Conservation (phyloP, 345 rosid species). For the Passiflora organensis region DNA sequence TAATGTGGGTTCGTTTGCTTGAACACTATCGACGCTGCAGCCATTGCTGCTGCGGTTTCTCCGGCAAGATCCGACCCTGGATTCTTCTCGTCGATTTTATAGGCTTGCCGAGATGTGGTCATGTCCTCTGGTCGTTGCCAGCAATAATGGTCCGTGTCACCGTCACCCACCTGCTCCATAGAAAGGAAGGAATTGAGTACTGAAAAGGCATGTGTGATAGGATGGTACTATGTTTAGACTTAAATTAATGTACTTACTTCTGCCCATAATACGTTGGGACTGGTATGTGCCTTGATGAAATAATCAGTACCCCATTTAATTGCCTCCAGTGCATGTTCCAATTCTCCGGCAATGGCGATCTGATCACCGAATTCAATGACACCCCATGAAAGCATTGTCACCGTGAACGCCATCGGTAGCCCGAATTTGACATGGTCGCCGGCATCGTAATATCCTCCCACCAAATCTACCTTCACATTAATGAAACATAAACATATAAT, state of each 20-base stretch:
- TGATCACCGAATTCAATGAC: conserved; percentile 22
- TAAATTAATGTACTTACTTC: conserved; percentile 16
- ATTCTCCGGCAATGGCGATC: conserved; percentile 23
- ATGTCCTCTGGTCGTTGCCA: conserved; percentile 46
- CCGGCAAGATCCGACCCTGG: conserved; percentile 74
- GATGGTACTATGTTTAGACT: too few species aligned
- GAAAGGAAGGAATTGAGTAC: background rate
- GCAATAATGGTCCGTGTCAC: conserved; percentile 27
- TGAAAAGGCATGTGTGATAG: too few species aligned
- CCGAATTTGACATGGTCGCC: conserved; percentile 35
- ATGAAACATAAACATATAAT: too few species aligned
- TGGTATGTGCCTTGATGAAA: conserved; percentile 31
- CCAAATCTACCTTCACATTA: conserved; percentile 22
- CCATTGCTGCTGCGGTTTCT: conserved; percentile 65
- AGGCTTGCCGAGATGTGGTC: conserved; percentile 51
- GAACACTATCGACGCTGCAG: conserved; percentile 63
- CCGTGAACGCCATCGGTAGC: conserved; percentile 25
- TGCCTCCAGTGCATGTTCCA: conserved; percentile 22
- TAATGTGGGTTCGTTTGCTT: conserved; percentile 19
- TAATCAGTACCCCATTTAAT: conserved; percentile 34
- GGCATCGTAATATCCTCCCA: conserved; percentile 33
- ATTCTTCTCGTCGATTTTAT: conserved; percentile 27
- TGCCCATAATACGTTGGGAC: conserved; percentile 27
- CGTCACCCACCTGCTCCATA: conserved; percentile 18
- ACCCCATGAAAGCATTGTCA: conserved; percentile 31